Conservation (phyloP, 225 moss, liverwort and hornwort genomes). For the Pseudisothecium myosuroides region DNA sequence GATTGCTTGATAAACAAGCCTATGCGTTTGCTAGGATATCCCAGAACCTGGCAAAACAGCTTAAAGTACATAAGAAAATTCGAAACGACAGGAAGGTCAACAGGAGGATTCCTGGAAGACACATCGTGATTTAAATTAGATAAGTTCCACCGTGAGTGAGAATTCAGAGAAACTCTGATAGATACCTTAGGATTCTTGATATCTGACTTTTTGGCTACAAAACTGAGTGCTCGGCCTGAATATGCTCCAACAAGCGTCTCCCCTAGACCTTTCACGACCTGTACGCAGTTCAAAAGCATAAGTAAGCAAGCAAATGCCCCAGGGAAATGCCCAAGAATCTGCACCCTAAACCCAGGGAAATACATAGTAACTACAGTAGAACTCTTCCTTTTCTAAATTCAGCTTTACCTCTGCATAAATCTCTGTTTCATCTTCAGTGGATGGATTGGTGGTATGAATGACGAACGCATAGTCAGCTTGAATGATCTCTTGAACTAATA, state of each 20-base stretch:
- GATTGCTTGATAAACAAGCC: conserved; percentile 89
- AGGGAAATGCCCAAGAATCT: neutral
- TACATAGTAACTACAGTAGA: neutral
- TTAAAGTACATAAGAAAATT: neutral
- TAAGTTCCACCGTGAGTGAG: neutral
- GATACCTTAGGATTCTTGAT: conserved; percentile 49
- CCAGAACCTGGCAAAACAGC: conserved; percentile 32
- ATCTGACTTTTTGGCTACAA: conserved; percentile 67
- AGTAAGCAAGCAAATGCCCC: neutral
- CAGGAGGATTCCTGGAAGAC: neutral
- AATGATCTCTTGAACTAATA: conserved; percentile 88
- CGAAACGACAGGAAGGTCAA: neutral
- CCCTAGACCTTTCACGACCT: conserved; percentile 91
- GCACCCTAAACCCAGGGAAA: neutral
- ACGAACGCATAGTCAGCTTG: conserved; percentile 96
- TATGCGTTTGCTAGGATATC: conserved; percentile 82
- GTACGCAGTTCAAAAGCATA: neutral
- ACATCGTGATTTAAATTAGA: neutral
- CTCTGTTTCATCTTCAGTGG: conserved; percentile 64
- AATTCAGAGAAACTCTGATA: neutral
- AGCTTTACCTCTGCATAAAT: conserved; percentile 87
- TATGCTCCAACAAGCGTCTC: conserved; percentile 98
- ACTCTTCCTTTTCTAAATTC: neutral
- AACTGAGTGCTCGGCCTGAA: conserved; percentile 92
- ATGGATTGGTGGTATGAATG: conserved; percentile 87